These are phyloP conservation scores for Asparagopsis taxiformis DNA, from an alignment of 31 red algal species.

Conservation along the genomic window DNA sequence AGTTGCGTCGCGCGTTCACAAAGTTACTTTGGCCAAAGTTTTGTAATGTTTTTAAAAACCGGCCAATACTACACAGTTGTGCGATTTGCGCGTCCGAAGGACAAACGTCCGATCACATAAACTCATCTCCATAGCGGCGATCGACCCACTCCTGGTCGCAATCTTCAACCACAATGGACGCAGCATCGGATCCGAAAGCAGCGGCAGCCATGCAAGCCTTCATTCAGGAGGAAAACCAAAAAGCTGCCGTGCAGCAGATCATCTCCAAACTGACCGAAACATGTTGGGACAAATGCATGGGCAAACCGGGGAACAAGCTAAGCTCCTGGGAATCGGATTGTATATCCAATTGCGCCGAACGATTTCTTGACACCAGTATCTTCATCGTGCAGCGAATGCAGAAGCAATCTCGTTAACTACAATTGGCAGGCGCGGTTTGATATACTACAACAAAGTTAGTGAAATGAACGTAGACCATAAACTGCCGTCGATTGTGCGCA, in stretches of 20 bases:
- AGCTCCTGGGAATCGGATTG: conserved; percentile 83
- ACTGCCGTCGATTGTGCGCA: no score
- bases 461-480: no score
- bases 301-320: conserved; percentile 87
- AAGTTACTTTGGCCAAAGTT: no score
- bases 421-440: no score
- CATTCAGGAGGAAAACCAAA: conserved; percentile 86
- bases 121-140: no score
- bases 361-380: conserved; percentile 81
- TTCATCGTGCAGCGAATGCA: conserved; percentile 92
- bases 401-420: conserved; percentile 61
- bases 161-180: conserved; percentile 26
- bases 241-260: conserved; percentile 85
- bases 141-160: no score
- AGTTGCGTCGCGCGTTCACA: no score
- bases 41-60: no score
- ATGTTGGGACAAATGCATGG: conserved; percentile 95
- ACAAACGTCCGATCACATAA: no score
- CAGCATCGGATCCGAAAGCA: conserved; percentile 31
- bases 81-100: no score
- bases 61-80: no score
- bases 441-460: no score
- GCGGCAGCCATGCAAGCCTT: conserved; percentile 67
- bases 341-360: conserved; percentile 88
- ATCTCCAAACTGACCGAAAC: conserved; percentile 93